Evolutionary conservation across 192 early-diverging fungal species (phyloP).

Genomic region (Backusella liffmaniae): DNA sequence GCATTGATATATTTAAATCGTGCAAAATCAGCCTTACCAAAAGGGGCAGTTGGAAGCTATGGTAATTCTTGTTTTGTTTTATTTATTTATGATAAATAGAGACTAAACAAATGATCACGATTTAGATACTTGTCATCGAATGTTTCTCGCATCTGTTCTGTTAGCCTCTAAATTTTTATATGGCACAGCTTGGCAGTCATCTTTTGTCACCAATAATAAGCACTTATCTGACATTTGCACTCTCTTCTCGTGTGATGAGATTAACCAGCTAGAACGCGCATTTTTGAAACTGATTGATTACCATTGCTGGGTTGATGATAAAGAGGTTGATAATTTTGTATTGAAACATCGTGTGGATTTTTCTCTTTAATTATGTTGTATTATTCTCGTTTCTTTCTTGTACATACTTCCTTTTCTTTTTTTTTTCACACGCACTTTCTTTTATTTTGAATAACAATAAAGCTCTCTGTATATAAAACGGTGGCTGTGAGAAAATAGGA

Average conservation of each 20-base stretch:
- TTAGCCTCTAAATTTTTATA: conserved; percentile 29
- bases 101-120: neutral
- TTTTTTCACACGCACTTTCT: neutral
- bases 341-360: conserved; percentile 24
- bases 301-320: conserved; percentile 26
- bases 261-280: conserved; percentile 26
- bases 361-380: conserved; percentile 5
- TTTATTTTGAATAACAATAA: neutral
- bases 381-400: neutral
- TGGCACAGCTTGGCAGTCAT: neutral
- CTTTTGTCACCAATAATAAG: conserved; percentile 8
- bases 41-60: conserved; percentile 24
- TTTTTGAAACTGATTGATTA: conserved; percentile 35
- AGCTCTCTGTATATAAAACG: neutral
- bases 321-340: conserved; percentile 29
- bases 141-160: conserved; percentile 28
- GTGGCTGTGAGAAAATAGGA: neutral
- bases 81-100: neutral
- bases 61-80: conserved; percentile 11
- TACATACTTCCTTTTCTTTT: neutral
- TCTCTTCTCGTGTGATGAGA: conserved; percentile 22
- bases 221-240: conserved; percentile 22
- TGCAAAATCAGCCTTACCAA: conserved; percentile 27
- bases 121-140: conserved; percentile 25
- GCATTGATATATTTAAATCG: conserved; percentile 31